Evolutionary conservation across 1,284 basidiomycete genomes (phyloP).

Genomic region (Apiotrichum gamsii): DNA sequence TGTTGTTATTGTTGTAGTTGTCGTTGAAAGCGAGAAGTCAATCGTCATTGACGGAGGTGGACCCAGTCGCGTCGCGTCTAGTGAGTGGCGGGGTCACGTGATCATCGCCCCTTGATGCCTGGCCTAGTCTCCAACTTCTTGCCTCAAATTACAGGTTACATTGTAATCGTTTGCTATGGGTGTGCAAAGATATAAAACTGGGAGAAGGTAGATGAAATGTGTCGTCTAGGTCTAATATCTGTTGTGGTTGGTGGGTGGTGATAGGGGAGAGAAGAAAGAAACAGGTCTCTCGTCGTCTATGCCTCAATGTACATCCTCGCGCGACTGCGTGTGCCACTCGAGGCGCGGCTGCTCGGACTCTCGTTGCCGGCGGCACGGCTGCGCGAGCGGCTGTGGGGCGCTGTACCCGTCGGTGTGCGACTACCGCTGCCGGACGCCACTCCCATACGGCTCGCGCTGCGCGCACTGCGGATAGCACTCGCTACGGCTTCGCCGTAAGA

Average conservation of each 20-base stretch:
- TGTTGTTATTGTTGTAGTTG: too few species aligned
- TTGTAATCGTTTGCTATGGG: too few species aligned
- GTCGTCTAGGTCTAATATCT: not conserved
- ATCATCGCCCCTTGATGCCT: too few species aligned
- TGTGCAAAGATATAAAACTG: not conserved
- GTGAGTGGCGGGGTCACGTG: too few species aligned
- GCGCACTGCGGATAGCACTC: conserved; percentile 15
- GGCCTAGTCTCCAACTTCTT: too few species aligned
- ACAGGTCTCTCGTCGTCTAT: too few species aligned
- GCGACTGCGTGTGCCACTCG: conserved; percentile 2
- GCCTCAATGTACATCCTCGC: conserved; percentile 1
- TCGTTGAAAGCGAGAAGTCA: too few species aligned
- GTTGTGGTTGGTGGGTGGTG: not conserved
- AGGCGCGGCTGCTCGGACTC: not conserved
- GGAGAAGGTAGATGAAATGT: not conserved
- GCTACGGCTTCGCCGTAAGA: conserved; percentile 52
- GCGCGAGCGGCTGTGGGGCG: not conserved
- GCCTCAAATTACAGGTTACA: too few species aligned
- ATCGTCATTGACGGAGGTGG: too few species aligned
- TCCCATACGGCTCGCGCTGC: conserved; percentile 2
- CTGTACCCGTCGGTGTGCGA: not conserved
- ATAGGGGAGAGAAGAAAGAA: not conserved
- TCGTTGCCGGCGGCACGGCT: not conserved
- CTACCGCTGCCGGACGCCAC: not conserved
- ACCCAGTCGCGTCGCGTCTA: too few species aligned